Evolutionary conservation across 2,329 filamentous ascomycete species (phyloP).

Genomic region (Ilyonectria sp.): DNA sequence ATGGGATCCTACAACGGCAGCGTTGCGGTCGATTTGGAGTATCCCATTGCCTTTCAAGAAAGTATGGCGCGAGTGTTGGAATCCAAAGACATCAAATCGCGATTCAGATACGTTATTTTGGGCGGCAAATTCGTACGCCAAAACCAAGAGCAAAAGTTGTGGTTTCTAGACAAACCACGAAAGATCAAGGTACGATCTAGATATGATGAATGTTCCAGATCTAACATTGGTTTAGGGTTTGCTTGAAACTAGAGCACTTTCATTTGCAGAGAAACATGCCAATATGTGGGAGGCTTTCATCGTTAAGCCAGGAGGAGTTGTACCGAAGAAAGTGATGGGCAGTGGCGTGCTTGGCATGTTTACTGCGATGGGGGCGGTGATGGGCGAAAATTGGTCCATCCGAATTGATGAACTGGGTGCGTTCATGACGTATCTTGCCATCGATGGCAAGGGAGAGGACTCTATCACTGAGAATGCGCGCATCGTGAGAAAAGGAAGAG

Average conservation of each 20-base stretch:
- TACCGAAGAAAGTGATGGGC: conserved; percentile 5
- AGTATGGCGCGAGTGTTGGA: conserved; percentile 28
- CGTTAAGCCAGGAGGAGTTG: conserved; percentile 36
- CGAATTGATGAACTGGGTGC: conserved; percentile 37
- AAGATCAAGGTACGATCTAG: conserved; percentile 37
- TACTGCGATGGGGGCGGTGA: not conserved
- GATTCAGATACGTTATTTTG: conserved; percentile 51
- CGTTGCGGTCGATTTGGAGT: conserved; percentile 38
- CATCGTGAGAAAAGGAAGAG: conserved; percentile 30
- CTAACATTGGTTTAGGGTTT: conserved; percentile 31
- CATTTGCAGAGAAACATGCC: conserved; percentile 25
- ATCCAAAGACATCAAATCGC: conserved; percentile 1
- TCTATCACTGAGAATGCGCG: conserved; percentile 31
- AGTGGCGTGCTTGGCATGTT: not conserved
- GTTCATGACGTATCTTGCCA: conserved; percentile 37
- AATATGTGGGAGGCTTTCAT: conserved; percentile 38
- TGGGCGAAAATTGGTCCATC: conserved; percentile 42
- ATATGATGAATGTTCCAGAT: rapidly evolving
- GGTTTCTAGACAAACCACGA: conserved; percentile 39
- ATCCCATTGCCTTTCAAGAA: conserved; percentile 38
- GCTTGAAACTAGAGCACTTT: conserved; percentile 33
- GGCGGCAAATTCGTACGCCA: conserved; percentile 53
- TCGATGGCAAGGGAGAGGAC: conserved; percentile 30
- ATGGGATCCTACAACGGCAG: conserved; percentile 43
- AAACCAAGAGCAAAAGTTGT: conserved; percentile 51